phyloP scores from a whole-genome alignment of 108 stramenopile species.

The Fragilariopsis cylindrus region DNA sequence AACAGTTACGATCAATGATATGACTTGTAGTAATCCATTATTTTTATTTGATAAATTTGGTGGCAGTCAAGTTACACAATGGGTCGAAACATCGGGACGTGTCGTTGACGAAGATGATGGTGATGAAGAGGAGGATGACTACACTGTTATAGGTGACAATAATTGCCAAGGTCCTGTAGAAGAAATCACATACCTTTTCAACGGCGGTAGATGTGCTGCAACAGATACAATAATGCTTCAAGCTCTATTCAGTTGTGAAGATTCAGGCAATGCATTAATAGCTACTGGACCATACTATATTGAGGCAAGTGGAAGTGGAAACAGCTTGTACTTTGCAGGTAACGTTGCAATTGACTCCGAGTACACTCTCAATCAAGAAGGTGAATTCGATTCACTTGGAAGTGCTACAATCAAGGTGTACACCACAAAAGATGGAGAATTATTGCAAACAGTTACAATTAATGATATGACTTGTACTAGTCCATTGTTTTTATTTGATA shows the following conservation, averaged over 20 bases:
- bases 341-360: slow-evolving; percentile 5
- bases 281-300: slow-evolving; percentile 11
- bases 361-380: slow-evolving; percentile 14
- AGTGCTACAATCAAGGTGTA: slow-evolving; percentile 3
- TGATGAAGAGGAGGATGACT: too few species aligned
- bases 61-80: slow-evolving; percentile 30
- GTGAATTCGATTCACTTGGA: background rate
- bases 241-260: slow-evolving; percentile 14
- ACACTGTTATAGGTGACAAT: background rate
- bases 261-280: background rate
- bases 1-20: slow-evolving; percentile 17
- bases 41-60: slow-evolving; percentile 35
- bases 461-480: slow-evolving; percentile 36
- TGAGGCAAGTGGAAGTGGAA: background rate
- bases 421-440: background rate
- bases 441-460: slow-evolving; percentile 21
- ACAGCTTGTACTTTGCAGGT: slow-evolving; percentile 26
- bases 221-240: background rate
- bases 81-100: slow-evolving; percentile 14
- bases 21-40: slow-evolving; percentile 35
- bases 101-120: background rate
- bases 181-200: slow-evolving; percentile 11
- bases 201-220: slow-evolving; percentile 1
- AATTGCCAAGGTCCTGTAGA: slow-evolving; percentile 14
- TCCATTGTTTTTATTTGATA: slow-evolving; percentile 24